A percentile compares a stretch with the other conserved stretches of the same genome.
phyloP scores from a whole-genome alignment of 257 asterid genomes.

The Nicotiana noctiflora region DNA sequence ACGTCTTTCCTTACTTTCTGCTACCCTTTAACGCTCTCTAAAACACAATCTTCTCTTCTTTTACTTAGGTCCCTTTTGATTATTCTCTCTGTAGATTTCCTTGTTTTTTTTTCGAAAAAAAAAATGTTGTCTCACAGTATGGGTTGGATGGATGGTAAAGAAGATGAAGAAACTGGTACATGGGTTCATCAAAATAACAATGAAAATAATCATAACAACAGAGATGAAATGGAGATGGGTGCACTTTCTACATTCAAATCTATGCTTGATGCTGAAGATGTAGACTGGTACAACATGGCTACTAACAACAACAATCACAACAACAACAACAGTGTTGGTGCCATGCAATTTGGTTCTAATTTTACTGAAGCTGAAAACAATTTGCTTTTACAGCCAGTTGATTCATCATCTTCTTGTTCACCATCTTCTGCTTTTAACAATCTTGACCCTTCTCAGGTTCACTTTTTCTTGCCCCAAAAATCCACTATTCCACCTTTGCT shows the following conservation, averaged over 20 bases:
- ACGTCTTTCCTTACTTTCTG: conserved; percentile 13
- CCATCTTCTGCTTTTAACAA: conserved; percentile 61
- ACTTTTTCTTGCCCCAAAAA: conserved; percentile 43
- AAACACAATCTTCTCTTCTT: not conserved
- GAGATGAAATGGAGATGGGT: conserved; percentile 47
- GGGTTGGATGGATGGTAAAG: conserved; percentile 70
- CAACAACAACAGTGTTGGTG: not conserved
- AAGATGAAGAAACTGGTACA: conserved; percentile 34
- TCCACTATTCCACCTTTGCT: conserved; percentile 15
- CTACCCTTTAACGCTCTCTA: not conserved
- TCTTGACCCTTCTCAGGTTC: conserved; percentile 49
- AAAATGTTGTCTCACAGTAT: conserved; percentile 57
- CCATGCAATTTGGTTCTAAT: conserved; percentile 51
- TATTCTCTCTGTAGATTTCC: not conserved
- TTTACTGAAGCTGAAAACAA: conserved; percentile 36
- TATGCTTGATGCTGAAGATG: conserved; percentile 66
- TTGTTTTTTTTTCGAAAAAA: not conserved
- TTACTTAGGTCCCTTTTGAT: not conserved
- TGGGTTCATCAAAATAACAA: conserved; percentile 39
- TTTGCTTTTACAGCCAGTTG: conserved; percentile 28
- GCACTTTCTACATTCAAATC: conserved; percentile 57
- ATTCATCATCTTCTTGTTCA: conserved; percentile 79
- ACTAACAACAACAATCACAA: conserved; percentile 1
- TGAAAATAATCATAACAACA: conserved; percentile 10
- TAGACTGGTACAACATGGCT: conserved; percentile 51